Base-by-base conservation (phyloP, 148 eudicot genomes). In the Cornus florida region DNA sequence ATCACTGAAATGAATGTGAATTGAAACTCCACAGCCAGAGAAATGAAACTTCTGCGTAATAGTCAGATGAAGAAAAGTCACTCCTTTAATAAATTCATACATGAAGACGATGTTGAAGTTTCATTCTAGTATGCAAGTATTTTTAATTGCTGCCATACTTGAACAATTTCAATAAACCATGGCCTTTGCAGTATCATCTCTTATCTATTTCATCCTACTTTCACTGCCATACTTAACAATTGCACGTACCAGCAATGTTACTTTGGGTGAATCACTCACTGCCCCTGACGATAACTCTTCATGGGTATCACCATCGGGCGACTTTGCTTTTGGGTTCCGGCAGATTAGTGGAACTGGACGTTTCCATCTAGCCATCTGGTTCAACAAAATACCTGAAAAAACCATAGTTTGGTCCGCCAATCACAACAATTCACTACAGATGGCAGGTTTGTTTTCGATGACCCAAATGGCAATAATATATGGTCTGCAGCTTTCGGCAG, bases 341-440 rank as follows among this genome's bases (percentile, higher is more conserved):
- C 77, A 82, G 53, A 48, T 57, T 22, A 28, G 1, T 1, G 69
- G 76, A 35, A 78, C 79, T 17, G 81, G 72, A 56, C 67, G 71
- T 43, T 86, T 77, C 83, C 70, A 83, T 2, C 28, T 86, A 71
- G 79, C 88, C 82, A 80, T 83, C 67, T 80, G 86, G 86, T 80
- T 80, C 72, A 62, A 83, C 43, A 23, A 72, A 20, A 80, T 86
- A 50, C 86, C 82, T 1, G 77, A 83, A 77, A 86, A 67, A 39
- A 83, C 85, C 68, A 59, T 86, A 77, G 65, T 74, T 19, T 83
- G 86, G 88, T 80, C 53, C n/a, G n/a, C n/a, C n/a, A n/a, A n/a
- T n/a, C n/a, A n/a, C n/a, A n/a, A n/a, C 46, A 74, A 43, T 43
- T 86, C 35, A 64, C 76, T 12, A 20, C 64, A 69, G 85, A 62